Conservation (phyloP, 257 asterid species). For the Ajuga chamaepitys region DNA sequence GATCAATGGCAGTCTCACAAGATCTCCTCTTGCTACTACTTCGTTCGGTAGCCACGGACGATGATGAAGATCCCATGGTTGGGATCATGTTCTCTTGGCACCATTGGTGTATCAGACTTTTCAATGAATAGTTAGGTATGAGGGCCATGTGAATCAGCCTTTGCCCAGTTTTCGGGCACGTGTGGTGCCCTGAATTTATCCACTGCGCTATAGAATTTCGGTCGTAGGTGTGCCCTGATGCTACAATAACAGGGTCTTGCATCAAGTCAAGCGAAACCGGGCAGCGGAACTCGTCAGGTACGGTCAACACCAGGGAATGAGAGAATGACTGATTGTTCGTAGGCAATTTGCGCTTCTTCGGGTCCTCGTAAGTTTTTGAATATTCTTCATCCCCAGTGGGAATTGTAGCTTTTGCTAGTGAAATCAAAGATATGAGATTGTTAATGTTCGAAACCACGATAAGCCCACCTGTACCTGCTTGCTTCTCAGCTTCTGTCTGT, state of each 20-base stretch:
- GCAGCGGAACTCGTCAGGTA: conserved; percentile 79
- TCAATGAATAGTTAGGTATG: conserved; percentile 69
- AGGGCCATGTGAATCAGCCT: conserved; percentile 83
- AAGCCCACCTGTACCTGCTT: conserved; percentile 89
- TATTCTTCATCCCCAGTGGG: conserved; percentile 28
- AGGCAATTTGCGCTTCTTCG: conserved; percentile 33
- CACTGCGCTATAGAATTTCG: conserved; percentile 69
- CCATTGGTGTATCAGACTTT: conserved; percentile 70
- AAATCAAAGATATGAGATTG: conserved; percentile 57
- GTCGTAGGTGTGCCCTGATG: conserved; percentile 89
- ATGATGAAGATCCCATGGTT: conserved; percentile 27
- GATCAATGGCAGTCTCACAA: conserved; percentile 41
- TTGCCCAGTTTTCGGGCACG: conserved; percentile 87
- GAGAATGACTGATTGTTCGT: conserved; percentile 30
- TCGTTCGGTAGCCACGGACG: conserved; percentile 36
- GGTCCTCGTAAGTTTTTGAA: conserved; percentile 22
- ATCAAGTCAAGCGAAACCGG: conserved; percentile 83
- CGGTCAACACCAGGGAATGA: conserved; percentile 27
- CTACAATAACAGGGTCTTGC: conserved; percentile 73
- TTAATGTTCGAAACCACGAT: conserved; percentile 58
- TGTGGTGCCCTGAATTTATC: conserved; percentile 81
- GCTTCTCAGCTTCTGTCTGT: conserved; percentile 57
- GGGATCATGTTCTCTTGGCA: conserved; percentile 65
- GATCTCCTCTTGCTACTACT: conserved; percentile 41
- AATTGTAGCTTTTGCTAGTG: conserved; percentile 35